A percentile compares a stretch with the other conserved stretches of the same genome.
phyloP scores from a whole-genome alignment of 2,329 filamentous ascomycete species.

The Aspergillus neotritici region DNA sequence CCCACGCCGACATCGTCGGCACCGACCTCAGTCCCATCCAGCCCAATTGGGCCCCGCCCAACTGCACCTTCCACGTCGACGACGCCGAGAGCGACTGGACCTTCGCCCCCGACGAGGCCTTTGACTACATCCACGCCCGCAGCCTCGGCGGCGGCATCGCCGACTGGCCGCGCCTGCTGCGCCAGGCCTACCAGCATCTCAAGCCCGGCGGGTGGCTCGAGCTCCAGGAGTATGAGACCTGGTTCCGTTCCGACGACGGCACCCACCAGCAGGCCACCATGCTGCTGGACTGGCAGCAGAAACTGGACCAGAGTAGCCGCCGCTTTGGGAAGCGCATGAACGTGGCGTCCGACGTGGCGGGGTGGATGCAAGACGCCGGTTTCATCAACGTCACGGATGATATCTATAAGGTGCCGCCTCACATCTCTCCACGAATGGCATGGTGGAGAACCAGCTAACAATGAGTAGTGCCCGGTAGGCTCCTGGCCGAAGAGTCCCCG shows the following conservation, averaged over 20 bases:
- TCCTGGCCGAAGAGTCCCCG: conserved; percentile 30
- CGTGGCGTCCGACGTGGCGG: conserved; percentile 25
- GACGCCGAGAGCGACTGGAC: conserved; percentile 39
- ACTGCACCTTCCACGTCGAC: conserved; percentile 47
- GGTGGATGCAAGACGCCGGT: conserved; percentile 26
- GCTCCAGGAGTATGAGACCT: conserved; percentile 29
- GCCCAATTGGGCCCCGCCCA: conserved; percentile 42
- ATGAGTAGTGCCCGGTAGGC: conserved; percentile 29
- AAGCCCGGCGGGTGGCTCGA: conserved; percentile 35
- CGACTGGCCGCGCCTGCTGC: conserved; percentile 28
- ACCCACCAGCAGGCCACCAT: conserved; percentile 21
- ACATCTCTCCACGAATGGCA: neutral
- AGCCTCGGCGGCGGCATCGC: conserved; percentile 33
- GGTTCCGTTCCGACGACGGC: conserved; percentile 28
- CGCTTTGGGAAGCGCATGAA: conserved; percentile 33
- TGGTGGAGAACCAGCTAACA: neutral
- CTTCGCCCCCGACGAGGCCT: conserved; percentile 31
- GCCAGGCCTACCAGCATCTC: conserved; percentile 28
- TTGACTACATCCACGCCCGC: conserved; percentile 38
- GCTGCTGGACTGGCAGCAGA: conserved; percentile 25
- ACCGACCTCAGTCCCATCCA: conserved; percentile 35
- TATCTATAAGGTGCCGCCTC: conserved; percentile 32
- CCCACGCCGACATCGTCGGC: conserved; percentile 31
- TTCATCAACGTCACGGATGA: conserved; percentile 32
- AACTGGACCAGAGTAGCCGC: conserved; percentile 25